Base-by-base conservation (phyloP, 257 asterid genomes). In the Solanum chmielewskii region DNA sequence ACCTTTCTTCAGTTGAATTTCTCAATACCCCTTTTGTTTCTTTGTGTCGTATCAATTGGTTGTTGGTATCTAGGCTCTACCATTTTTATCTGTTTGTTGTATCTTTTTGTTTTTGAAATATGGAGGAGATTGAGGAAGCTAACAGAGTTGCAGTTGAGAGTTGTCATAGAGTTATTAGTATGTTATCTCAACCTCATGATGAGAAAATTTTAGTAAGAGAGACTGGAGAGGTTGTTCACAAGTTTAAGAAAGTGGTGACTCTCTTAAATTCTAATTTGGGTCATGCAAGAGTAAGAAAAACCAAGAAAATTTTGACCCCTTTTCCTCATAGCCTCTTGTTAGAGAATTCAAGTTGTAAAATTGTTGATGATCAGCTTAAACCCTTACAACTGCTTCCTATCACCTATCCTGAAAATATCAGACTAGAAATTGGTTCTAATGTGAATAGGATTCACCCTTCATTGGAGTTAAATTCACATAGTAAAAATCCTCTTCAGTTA, bases 101-200 rank as follows among this genome's bases (percentile, higher is more conserved):
- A 31, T 59, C 66, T 20, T 60, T 74, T 84, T 29, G 41, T 59
- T 56, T 56, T 27, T 75, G 62, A 73, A 49, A 94, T 56, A 56
- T 95, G 98, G 99, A 95, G 91, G 97, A 93, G 88, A 92, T 96
- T 82, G 98, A 94, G 82, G 94, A 90, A 83, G 95, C 96, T 64
- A 96, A 96, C 85, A 91, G 83, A 88, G 91, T 94, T 33, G 99
- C 99, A 14, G 93, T 96, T 4, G 98, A 94, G 60, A 95, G 99
- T 86, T 93, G 99, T 86, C 95, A 94, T 84, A 92, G 96, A 90
- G 98, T 96, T 71, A 84, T 96, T 89, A 90, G 37, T 89, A 64
- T 94, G 49, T 83, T 95, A 74, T 89, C 96, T 90, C 94, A 92
- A 7, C 92, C 92, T 11, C 90, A 91, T 86, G 93, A 92, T 86